Conservation (phyloP, 2,329 filamentous ascomycete genomes). For the Aspergillus brunneoviolaceus region DNA sequence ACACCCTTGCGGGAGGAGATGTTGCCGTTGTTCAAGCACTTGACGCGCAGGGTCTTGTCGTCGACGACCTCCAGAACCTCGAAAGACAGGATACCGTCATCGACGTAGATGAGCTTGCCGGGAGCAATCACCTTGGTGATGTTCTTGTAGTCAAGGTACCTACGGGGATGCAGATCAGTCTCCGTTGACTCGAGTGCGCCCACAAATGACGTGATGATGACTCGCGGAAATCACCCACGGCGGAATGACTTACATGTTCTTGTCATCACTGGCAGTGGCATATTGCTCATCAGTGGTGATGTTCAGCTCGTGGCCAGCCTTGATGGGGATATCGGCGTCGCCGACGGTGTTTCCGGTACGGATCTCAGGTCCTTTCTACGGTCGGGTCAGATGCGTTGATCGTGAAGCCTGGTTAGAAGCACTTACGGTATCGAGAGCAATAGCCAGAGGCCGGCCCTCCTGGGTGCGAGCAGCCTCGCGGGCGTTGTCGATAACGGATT, state of each 20-base stretch:
- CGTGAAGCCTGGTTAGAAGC: slow-evolving; percentile 29
- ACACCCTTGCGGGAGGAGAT: slow-evolving; percentile 99
- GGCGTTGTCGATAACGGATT: slow-evolving; percentile 96
- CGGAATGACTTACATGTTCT: slow-evolving; percentile 75
- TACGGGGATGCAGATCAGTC: slow-evolving; percentile 37
- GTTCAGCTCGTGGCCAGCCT: slow-evolving; percentile 81
- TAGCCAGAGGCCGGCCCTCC: slow-evolving; percentile 83
- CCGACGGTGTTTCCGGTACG: slow-evolving; percentile 72
- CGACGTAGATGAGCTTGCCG: slow-evolving; percentile 94
- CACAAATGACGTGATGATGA: too few relatives aligned
- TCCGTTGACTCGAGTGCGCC: background rate
- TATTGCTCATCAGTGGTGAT: slow-evolving; percentile 97
- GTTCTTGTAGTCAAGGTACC: slow-evolving; percentile 99
- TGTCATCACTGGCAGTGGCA: slow-evolving; percentile 75
- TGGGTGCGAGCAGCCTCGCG: slow-evolving; percentile 78
- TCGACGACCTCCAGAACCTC: slow-evolving; percentile 86
- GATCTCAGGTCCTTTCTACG: slow-evolving; percentile 78
- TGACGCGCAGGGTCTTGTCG: slow-evolving; percentile 81
- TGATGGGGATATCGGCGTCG: slow-evolving; percentile 76
- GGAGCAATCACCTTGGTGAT: slow-evolving; percentile 95
- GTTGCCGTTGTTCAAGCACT: slow-evolving; percentile 94
- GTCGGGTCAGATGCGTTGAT: slow-evolving; percentile 13
- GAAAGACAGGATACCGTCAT: slow-evolving; percentile 96
- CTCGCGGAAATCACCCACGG: background rate
- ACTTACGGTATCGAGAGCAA: slow-evolving; percentile 81